These are phyloP conservation scores for Nannochloropsis granulata DNA, from an alignment of 108 stramenopile genomes.

Conservation along the genomic window DNA sequence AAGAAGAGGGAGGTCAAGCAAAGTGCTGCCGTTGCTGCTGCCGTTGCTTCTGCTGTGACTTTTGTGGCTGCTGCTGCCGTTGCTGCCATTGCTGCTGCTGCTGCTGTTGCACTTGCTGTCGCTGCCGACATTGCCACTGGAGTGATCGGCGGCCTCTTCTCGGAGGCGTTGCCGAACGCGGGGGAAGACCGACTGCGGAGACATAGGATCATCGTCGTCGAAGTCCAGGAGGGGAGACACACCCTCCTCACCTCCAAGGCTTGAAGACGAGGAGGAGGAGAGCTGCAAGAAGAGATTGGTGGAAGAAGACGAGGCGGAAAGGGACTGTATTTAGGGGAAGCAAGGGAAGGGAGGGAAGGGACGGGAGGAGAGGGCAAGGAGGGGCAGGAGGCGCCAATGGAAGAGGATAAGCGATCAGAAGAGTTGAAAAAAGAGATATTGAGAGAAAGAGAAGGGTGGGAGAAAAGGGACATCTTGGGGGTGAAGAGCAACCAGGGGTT, in stretches of 20 bases:
- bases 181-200: background rate
- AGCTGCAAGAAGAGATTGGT: background rate
- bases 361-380: too few species aligned
- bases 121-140: background rate
- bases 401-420: too few species aligned
- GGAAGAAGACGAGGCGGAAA: background rate
- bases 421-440: background rate
- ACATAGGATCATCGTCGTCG: background rate
- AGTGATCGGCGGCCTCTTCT: background rate
- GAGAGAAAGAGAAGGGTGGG: background rate
- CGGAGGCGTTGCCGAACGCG: background rate
- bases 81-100: too few species aligned
- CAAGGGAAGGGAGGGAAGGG: too few species aligned
- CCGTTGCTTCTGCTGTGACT: too few species aligned
- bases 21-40: too few species aligned
- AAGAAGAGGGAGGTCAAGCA: too few species aligned
- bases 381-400: too few species aligned
- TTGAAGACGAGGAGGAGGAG: background rate
- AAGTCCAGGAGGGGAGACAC: background rate
- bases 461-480: too few species aligned
- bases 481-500: too few species aligned
- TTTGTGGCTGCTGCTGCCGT: too few species aligned
- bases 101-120: too few species aligned
- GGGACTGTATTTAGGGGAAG: background rate
- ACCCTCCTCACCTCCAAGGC: background rate